phyloP scores from a whole-genome alignment of 1,284 basidiomycete genomes.

The Pyrrhoderma noxium region DNA sequence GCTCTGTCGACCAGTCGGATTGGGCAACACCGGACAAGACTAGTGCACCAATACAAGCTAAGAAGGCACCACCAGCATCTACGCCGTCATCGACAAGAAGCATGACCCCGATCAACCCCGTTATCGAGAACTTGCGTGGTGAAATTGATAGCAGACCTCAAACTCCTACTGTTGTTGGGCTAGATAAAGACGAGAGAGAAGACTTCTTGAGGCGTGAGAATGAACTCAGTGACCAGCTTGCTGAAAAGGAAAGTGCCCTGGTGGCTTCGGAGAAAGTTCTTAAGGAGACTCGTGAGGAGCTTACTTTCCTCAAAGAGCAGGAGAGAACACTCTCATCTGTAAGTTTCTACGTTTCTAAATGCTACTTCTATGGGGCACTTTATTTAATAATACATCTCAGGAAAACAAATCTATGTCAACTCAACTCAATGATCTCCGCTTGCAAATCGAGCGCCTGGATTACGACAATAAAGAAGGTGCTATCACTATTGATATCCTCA shows the following conservation, averaged over 20 bases:
- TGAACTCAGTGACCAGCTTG: conserved; percentile 89
- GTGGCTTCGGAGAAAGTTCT: conserved; percentile 70
- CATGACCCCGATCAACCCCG: conserved; percentile 77
- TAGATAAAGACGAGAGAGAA: conserved; percentile 96
- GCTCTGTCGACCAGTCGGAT: conserved; percentile 76
- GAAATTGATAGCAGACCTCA: conserved; percentile 76
- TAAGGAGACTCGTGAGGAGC: conserved; percentile 80
- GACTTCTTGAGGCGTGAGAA: conserved; percentile 97
- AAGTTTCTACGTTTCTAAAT: too few species aligned
- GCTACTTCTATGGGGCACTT: conserved; percentile 2
- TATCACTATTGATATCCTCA: conserved; percentile 94
- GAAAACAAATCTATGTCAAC: conserved; percentile 89
- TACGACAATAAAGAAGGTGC: conserved; percentile 94
- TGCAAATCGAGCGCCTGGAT: conserved; percentile 87
- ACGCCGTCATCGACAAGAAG: conserved; percentile 54
- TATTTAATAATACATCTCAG: conserved; percentile 31
- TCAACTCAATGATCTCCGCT: conserved; percentile 86
- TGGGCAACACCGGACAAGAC: conserved; percentile 75
- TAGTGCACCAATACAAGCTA: conserved; percentile 37
- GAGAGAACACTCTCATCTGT: conserved; percentile 73
- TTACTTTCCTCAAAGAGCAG: conserved; percentile 87
- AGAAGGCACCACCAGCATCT: conserved; percentile 57
- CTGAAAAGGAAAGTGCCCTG: conserved; percentile 84
- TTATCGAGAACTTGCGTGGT: conserved; percentile 65
- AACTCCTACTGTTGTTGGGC: conserved; percentile 76